These are phyloP conservation scores for Citrus reticulata DNA, from an alignment of 345 rosid genomes.

Conservation along the genomic window DNA sequence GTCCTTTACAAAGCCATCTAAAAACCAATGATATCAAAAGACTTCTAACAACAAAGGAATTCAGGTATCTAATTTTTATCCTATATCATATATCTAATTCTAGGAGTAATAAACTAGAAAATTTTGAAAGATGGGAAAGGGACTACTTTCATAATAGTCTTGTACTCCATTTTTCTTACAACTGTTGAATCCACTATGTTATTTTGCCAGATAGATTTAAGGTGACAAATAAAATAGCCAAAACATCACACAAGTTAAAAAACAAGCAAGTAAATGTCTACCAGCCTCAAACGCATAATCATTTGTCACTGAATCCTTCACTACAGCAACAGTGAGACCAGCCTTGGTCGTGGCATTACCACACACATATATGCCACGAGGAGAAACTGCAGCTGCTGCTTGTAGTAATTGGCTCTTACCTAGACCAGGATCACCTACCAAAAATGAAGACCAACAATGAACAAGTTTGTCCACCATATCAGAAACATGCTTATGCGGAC, in stretches of 20 bases:
- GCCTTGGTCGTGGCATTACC: slow-evolving; percentile 92
- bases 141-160: background rate
- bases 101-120: background rate
- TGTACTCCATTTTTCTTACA: background rate
- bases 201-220: background rate
- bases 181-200: background rate
- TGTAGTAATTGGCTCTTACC: slow-evolving; percentile 98
- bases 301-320: slow-evolving; percentile 83
- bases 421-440: slow-evolving; percentile 95
- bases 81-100: background rate
- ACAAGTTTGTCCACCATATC: slow-evolving; percentile 8
- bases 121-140: background rate
- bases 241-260: background rate
- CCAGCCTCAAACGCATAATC: slow-evolving; percentile 99
- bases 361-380: slow-evolving; percentile 97
- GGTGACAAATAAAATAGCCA: background rate
- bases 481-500: background rate
- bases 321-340: slow-evolving; percentile 97
- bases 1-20: background rate
- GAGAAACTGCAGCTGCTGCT: slow-evolving; percentile 93
- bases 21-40: background rate
- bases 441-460: slow-evolving; percentile 6
- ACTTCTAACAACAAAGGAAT: background rate
- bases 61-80: background rate
- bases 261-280: slow-evolving; percentile 30